Base-by-base conservation (phyloP, 108 stramenopile species). In the Nitzschia palea region DNA sequence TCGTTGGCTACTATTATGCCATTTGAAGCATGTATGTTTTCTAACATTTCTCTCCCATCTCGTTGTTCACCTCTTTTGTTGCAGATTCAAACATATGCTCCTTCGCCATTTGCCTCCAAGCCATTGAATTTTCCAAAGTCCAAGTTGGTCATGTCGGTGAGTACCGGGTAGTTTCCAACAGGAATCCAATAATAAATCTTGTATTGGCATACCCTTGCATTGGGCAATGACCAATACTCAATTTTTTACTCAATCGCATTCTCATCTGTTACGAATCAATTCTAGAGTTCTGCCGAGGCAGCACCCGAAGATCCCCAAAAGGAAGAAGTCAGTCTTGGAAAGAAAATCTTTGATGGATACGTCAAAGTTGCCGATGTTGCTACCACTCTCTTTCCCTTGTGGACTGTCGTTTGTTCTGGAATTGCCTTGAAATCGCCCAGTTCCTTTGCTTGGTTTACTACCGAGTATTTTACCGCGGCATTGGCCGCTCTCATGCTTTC, bases 391-490 rank as follows among this genome's bases (percentile, higher is more conserved):
- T 97, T 97, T 58, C 96, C 96, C 43, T 58, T 97, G 22, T 97
- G 96, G 96, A 96, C 95, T 20, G 88, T 93, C 29, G 67, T 96
- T 23, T 95, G 88, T 67, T 86, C 95, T 4, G 93, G 60, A 8
- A 79, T 93, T 34, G 95, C 97, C 31, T 74, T 97, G 34, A 91
- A 94, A 69, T 78, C 74, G 14, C 97, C 97, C 31, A 44, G 71
- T 28, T 80, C 83, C 47, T 97, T 98, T 59, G 94, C 93, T n/a
- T 98, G 96, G 95, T 96, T 98, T 80, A 93, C 95, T 33, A 97
- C 97, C 3, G 87, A 96, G 68, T 97, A 95, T 79, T 98, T 98
- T 70, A 97, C 97, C 14, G 94, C 74, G 10, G 94, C 80, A 9
- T 78, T 98, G 18, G 96, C 92, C 4, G 87, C 89, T 31, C 85